phyloP scores from a whole-genome alignment of 176 grass and related monocot genomes.

The Pontederia crassipes region DNA sequence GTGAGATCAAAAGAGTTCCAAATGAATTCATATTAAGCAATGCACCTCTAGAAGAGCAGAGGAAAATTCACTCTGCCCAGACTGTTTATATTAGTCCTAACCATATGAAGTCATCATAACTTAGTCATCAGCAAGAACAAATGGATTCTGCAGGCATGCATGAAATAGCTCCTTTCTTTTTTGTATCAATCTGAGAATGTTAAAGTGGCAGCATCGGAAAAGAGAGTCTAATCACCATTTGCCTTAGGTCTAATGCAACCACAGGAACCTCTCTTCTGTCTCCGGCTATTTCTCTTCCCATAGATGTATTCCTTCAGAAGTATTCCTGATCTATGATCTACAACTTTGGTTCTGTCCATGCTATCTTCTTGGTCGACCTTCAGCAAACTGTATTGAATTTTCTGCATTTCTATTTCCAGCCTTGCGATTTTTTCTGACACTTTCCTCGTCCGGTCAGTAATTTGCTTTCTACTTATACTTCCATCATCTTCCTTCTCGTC shows the following conservation, averaged over 20 bases:
- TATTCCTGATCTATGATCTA: constrained; percentile 45
- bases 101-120: too few relatives aligned
- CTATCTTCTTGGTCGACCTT: constrained; percentile 58
- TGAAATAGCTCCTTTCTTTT: too few relatives aligned
- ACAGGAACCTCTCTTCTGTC: constrained; percentile 7
- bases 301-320: constrained; percentile 82
- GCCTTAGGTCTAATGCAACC: constrained; percentile 12
- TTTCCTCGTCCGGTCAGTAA: constrained; percentile 58
- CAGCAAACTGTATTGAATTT: constrained; percentile 48
- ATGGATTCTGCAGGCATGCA: too few relatives aligned
- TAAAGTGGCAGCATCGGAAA: neutral
- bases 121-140: too few relatives aligned
- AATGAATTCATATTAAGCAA: too few relatives aligned
- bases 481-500: constrained; percentile 37
- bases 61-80: too few relatives aligned
- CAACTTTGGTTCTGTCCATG: constrained; percentile 30
- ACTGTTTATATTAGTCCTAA: too few relatives aligned
- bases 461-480: constrained; percentile 65
- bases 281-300: constrained; percentile 39
- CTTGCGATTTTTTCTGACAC: constrained; percentile 73
- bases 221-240: constrained; percentile 7
- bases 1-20: too few relatives aligned
- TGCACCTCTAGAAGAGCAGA: too few relatives aligned
- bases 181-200: too few relatives aligned
- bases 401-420: constrained; percentile 66